Evolutionary conservation across 139 green algal genomes (phyloP).

Genomic region (Chlorella sp.): DNA sequence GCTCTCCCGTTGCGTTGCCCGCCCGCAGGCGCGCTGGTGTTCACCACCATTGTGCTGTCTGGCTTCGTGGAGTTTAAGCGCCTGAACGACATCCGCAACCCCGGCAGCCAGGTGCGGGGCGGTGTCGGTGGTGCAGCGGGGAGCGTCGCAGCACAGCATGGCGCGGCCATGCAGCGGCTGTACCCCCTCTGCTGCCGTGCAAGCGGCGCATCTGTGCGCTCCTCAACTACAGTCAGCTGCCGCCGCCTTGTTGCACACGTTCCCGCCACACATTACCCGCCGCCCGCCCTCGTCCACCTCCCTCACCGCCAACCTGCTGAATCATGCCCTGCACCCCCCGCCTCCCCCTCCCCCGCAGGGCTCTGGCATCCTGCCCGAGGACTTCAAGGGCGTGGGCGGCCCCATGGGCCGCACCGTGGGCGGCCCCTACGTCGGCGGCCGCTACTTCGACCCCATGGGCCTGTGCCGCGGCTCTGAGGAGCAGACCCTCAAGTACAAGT

Average conservation of each 20-base stretch:
- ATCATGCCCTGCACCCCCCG: neutral
- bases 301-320: neutral
- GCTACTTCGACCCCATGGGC: constrained; percentile 87
- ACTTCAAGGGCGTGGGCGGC: constrained; percentile 75
- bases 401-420: constrained; percentile 31
- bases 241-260: neutral
- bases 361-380: constrained; percentile 48
- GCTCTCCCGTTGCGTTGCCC: too few relatives aligned
- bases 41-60: constrained; percentile 72
- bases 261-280: too few relatives aligned
- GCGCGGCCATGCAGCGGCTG: too few relatives aligned
- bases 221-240: too few relatives aligned
- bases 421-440: constrained; percentile 85
- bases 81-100: constrained; percentile 83
- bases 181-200: too few relatives aligned
- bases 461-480: constrained; percentile 31
- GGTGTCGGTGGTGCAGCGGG: neutral
- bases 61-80: constrained; percentile 86
- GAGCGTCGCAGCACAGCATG: neutral
- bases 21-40: constrained; percentile 49
- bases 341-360: neutral
- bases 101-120: constrained; percentile 72
- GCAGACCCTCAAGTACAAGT: neutral
- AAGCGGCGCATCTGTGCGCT: neutral
- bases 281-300: neutral